These are phyloP conservation scores for Ophiocordyceps camponoti-floridani DNA, from an alignment of 2,329 filamentous ascomycete species.

Conservation along the genomic window DNA sequence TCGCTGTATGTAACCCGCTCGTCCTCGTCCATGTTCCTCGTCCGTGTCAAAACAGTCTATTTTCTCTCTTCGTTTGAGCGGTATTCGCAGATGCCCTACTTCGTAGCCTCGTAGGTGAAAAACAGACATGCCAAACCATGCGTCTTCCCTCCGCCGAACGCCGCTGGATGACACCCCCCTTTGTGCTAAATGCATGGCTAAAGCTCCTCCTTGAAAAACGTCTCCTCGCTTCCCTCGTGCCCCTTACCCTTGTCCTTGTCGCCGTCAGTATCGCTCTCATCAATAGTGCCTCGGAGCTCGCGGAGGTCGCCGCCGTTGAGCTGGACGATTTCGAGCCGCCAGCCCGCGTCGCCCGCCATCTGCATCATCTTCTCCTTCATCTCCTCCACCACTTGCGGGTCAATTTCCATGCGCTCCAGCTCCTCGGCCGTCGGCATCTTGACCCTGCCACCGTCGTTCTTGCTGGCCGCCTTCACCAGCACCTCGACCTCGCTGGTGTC, in stretches of 20 bases:
- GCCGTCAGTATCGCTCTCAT: slow-evolving; percentile 24
- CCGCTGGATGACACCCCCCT: neutral
- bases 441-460: slow-evolving; percentile 42
- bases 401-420: slow-evolving; percentile 48
- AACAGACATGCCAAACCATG: neutral
- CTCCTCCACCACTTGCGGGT: slow-evolving; percentile 48
- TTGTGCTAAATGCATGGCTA: slow-evolving; percentile 8
- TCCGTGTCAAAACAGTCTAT: too few species aligned
- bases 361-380: slow-evolving; percentile 51
- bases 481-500: slow-evolving; percentile 20
- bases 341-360: slow-evolving; percentile 51
- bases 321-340: slow-evolving; percentile 69
- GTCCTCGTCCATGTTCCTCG: too few species aligned
- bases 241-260: slow-evolving; percentile 3
- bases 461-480: slow-evolving; percentile 24
- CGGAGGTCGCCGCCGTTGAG: slow-evolving; percentile 31
- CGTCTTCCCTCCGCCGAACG: neutral
- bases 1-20: too few species aligned
- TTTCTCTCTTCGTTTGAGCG: too few species aligned
- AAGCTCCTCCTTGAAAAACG: slow-evolving; percentile 34
- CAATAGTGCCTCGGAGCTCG: slow-evolving; percentile 55
- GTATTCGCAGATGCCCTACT: too few species aligned
- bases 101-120: too few species aligned
- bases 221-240: slow-evolving; percentile 24
- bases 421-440: slow-evolving; percentile 46